Evolutionary conservation across 1,284 basidiomycete species (phyloP), one percentile per base, ranked within the genome.

Genomic region (Golubevia sp.): DNA sequence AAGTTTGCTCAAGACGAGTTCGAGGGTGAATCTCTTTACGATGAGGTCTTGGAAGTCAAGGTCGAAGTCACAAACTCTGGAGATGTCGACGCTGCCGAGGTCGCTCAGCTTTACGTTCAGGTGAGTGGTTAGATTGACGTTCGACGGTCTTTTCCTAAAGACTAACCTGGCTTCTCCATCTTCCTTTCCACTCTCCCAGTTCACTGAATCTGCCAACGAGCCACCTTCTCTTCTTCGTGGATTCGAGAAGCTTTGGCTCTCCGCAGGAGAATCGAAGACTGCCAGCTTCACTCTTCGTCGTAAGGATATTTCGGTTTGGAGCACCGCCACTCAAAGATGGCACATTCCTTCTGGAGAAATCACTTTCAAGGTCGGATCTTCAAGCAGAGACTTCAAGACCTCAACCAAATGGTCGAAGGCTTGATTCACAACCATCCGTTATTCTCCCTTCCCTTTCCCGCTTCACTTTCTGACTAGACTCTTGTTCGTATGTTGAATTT

Each of bases 261-360:
- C 56, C n/a, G 24, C 64, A n/a, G 70, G 67, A 20, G 67, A 74
- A 61, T 72, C 67, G 20, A 55, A 59, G 3, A 68, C 61, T 50
- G 68, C 63, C 15, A 54, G 26, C n/a, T 72, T 68, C 25, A 60
- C 65, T 56, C 49, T 74, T 49, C 67, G 67, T 51, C 62, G 64
- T 48, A 66, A 71, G 34, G 71, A 74, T 34, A 44, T 72, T n/a
- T 59, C 67, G 3, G 60, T 66, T 0, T 74, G 70, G 70, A 62
- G 58, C 27, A 64, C 59, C 1, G 11, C 52, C 21, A 23, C 59
- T 27, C 71, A 73, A 38, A 58, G 66, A 3, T 71, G 71, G 71
- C 56, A 60, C 61, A 66, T 71, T 26, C 64, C 69, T 0, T 52
- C 67, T 52, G 65, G 62, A 13, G 50, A 66, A 25, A 24, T 68